Percentiles rank a stretch among this genome's conserved stretches.
Conservation (phyloP, 2,329 filamentous ascomycete genomes). For the Diaporthe helianthi region DNA sequence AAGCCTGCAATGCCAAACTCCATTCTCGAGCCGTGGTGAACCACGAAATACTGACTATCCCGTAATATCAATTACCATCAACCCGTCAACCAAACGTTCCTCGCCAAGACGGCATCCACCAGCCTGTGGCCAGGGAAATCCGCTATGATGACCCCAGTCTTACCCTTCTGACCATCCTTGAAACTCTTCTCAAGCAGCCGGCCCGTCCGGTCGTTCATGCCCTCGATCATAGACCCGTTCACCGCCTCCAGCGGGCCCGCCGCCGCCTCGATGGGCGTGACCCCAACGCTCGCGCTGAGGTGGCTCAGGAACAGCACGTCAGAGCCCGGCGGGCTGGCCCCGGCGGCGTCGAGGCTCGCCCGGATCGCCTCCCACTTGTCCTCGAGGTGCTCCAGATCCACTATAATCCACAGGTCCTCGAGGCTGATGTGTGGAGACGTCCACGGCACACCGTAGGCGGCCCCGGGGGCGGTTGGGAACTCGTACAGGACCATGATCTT, state of each 20-base stretch:
- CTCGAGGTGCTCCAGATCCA: conserved; percentile 50
- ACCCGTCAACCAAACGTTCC: conserved; percentile 45
- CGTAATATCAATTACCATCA: neutral
- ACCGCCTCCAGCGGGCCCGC: conserved; percentile 48
- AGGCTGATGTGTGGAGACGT: conserved; percentile 52
- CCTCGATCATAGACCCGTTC: conserved; percentile 48
- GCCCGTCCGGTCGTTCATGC: conserved; percentile 59
- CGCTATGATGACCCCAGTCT: conserved; percentile 55
- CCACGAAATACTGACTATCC: neutral
- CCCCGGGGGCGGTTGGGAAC: conserved; percentile 44
- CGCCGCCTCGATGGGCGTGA: conserved; percentile 57
- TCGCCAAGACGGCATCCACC: conserved; percentile 50
- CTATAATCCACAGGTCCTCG: conserved; percentile 56
- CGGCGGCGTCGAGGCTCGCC: conserved; percentile 49
- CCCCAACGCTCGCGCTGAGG: conserved; percentile 55
- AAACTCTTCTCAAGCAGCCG: conserved; percentile 45
- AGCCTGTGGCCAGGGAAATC: conserved; percentile 55
- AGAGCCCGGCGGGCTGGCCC: conserved; percentile 41
- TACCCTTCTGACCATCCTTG: conserved; percentile 34
- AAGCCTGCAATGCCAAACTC: too few species aligned
- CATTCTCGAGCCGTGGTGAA: neutral
- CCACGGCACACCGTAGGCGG: conserved; percentile 54
- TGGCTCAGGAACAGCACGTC: conserved; percentile 53
- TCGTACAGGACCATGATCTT: conserved; percentile 57
- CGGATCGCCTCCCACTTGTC: conserved; percentile 56